A percentile compares a stretch with the other conserved stretches of the same genome.
Evolutionary conservation across 2,329 filamentous ascomycete genomes (phyloP).

Genomic region (Graphiopsis chlorocephala): DNA sequence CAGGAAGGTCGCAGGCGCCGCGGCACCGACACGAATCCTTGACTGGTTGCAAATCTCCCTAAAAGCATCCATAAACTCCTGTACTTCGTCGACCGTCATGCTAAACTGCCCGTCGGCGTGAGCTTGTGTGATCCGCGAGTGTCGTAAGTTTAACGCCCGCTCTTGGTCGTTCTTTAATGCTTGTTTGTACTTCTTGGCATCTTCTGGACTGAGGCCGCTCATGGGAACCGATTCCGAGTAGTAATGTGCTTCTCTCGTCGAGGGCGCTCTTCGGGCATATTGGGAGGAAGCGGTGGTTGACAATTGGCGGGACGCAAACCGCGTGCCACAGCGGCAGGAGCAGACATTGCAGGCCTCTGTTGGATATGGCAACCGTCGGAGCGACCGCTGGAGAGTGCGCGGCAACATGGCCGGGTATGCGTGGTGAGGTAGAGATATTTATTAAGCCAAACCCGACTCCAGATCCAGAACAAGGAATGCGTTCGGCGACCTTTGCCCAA

Average conservation of each 20-base stretch:
- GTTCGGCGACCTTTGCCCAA: background rate
- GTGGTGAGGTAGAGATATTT: background rate
- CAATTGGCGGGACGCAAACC: constrained; percentile 5
- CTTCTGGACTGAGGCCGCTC: background rate
- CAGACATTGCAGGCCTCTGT: constrained; percentile 19
- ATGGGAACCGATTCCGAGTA: background rate
- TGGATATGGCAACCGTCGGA: constrained; percentile 2
- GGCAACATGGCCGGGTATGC: constrained; percentile 20
- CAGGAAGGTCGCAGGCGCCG: constrained; percentile 3
- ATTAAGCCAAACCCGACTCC: background rate
- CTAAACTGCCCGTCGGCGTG: constrained; percentile 8
- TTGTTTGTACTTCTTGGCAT: constrained; percentile 13
- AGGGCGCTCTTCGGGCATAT: constrained; percentile 14
- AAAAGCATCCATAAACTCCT: constrained; percentile 17
- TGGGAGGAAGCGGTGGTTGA: background rate
- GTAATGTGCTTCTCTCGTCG: background rate
- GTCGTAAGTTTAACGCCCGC: background rate
- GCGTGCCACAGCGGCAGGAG: constrained; percentile 20
- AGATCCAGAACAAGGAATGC: background rate
- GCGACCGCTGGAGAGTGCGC: constrained; percentile 18
- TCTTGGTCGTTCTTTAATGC: background rate
- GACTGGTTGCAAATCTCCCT: background rate
- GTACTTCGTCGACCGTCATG: constrained; percentile 13
- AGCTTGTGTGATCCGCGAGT: background rate
- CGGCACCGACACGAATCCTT: background rate